These are phyloP conservation scores for Suillus bovinus DNA, from an alignment of 768 basidiomycete genomes.

Conservation along the genomic window DNA sequence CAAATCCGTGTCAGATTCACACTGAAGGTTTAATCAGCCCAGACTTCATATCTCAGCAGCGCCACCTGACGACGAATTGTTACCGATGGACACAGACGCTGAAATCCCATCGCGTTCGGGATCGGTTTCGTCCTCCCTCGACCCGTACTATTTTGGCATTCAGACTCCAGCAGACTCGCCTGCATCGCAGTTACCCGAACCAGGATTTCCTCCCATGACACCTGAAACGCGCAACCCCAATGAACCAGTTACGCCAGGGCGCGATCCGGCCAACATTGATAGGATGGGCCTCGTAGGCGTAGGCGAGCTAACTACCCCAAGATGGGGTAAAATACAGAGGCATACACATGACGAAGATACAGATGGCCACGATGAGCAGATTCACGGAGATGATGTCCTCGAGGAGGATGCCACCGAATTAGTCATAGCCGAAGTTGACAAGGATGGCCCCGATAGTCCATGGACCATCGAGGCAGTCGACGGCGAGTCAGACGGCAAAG, in stretches of 20 bases:
- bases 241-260: constrained; percentile 66
- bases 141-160: constrained; percentile 85
- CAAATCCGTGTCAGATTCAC: neutral
- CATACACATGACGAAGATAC: constrained; percentile 36
- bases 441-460: constrained; percentile 70
- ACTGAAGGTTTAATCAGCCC: constrained; percentile 35
- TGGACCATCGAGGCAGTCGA: constrained; percentile 90
- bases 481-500: constrained; percentile 70
- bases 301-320: constrained; percentile 94
- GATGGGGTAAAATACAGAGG: constrained; percentile 70
- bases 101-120: constrained; percentile 57
- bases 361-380: constrained; percentile 43
- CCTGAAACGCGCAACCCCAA: constrained; percentile 54
- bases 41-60: constrained; percentile 49
- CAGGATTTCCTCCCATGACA: constrained; percentile 48
- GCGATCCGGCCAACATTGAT: constrained; percentile 81
- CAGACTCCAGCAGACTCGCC: constrained; percentile 72
- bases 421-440: constrained; percentile 39
- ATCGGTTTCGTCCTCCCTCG: constrained; percentile 79
- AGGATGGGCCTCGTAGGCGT: constrained; percentile 88
- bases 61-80: constrained; percentile 27
- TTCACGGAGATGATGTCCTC: constrained; percentile 32
- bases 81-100: constrained; percentile 44
- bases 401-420: constrained; percentile 32
- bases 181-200: constrained; percentile 41